Conservation (phyloP, 805 yeast species). For the Yarrowia keelungensis region DNA sequence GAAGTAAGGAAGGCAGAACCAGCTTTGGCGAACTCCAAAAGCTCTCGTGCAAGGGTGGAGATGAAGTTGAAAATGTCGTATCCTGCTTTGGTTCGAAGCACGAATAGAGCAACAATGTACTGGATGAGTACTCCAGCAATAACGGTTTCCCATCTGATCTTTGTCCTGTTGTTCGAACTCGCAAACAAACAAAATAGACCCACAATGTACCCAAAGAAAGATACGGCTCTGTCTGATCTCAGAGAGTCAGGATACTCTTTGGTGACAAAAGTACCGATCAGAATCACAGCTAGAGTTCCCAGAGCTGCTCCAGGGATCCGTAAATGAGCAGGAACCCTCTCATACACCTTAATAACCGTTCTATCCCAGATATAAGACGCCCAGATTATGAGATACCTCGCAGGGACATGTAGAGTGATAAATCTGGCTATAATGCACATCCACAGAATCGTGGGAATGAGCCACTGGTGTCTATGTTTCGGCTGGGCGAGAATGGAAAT, state of each 20-base stretch:
- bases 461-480: constrained; percentile 59
- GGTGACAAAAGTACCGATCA: constrained; percentile 61
- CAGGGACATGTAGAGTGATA: constrained; percentile 58
- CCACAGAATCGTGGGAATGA: constrained; percentile 63
- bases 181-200: constrained; percentile 55
- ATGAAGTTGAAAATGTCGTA: constrained; percentile 68
- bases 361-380: constrained; percentile 48
- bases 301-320: constrained; percentile 56
- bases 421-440: constrained; percentile 58
- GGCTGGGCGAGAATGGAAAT: constrained; percentile 59
- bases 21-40: constrained; percentile 62
- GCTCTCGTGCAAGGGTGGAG: constrained; percentile 61
- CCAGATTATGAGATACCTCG: constrained; percentile 46
- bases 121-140: constrained; percentile 66
- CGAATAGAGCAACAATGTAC: constrained; percentile 64
- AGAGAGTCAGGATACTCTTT: constrained; percentile 57
- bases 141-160: constrained; percentile 65
- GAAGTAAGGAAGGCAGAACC: constrained; percentile 67
- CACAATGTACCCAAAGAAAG: constrained; percentile 62
- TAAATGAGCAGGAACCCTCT: constrained; percentile 53
- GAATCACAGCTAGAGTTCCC: constrained; percentile 56
- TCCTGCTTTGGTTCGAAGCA: constrained; percentile 64
- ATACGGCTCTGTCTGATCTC: constrained; percentile 61
- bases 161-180: constrained; percentile 56
- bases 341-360: constrained; percentile 46